Evolutionary conservation across 192 early-diverging fungal species (phyloP), one percentile per base, ranked within the genome.

Genomic region (Dissophora ornata): DNA sequence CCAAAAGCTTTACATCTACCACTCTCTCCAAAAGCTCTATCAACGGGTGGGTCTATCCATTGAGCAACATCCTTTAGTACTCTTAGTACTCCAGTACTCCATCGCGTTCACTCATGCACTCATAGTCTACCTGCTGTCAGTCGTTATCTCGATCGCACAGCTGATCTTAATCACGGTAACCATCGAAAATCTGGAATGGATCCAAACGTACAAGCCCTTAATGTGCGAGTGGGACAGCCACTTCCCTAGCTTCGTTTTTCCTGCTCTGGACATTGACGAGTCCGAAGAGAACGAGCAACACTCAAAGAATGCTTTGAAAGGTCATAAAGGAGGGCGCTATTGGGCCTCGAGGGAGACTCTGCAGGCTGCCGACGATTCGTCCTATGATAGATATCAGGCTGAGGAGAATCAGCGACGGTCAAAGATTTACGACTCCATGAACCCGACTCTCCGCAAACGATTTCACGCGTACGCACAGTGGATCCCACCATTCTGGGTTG

Each of bases 231-330:
- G 71, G 71, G 64, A 77, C 28, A 62, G 52, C 12, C 47, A 26
- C 22, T 77, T 77, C 40, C 71, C 71, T 15, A 64, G 71, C 11
- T 77, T 77, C 38, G 71, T 77, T 10, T 77, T 77, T 38, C 71
- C 71, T n/a, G 64, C 71, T 16, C 1, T 67, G 22, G 71, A 77
- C 36, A 61, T 67, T 19, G 63, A 66, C 10, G 63, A 66, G 5
- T 67, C 63, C 12, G 71, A 54, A 11, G 7, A 28, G 4, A 49
- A 57, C 4, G 60, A 57, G 7, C 51, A 71, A 8, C 26, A 41
- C 3, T 22, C 11, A 6, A 46, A 54, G 10, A 33, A 42, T 9
- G 3, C 18, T 1, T 0, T 34, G 15, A 30, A 26, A 0, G 40
- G 15, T 29, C 44, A n/a, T 3, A 70, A 54, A 25, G 53, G 28